Percentiles rank a stretch among this genome's conserved stretches.
Evolutionary conservation across 331 rosid genomes (phyloP).

Genomic region (Ulmus americana): DNA sequence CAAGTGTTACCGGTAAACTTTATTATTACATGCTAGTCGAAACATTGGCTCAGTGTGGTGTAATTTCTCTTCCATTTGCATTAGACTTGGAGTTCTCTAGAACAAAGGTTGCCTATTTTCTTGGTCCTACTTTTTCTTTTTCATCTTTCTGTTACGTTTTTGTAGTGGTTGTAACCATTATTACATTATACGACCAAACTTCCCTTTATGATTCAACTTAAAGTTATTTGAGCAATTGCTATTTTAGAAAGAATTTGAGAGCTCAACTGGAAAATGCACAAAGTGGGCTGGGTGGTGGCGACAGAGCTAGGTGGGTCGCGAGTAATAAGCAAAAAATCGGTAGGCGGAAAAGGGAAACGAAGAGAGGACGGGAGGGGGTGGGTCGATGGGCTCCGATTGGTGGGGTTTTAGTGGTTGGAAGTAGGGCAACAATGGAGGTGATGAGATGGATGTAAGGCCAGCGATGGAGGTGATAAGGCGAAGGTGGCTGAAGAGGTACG

Average conservation of each 20-base stretch:
- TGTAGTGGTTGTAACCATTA: conserved; percentile 4
- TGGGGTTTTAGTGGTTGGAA: too few species aligned
- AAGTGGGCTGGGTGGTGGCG: too few species aligned
- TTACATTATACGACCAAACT: conserved; percentile 12
- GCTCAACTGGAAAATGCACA: too few species aligned
- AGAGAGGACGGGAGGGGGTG: too few species aligned
- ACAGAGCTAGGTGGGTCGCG: too few species aligned
- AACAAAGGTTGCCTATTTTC: conserved; percentile 33
- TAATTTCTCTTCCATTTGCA: conserved; percentile 65
- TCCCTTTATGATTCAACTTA: conserved; percentile 54
- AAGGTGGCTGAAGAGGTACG: too few species aligned
- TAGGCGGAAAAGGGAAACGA: too few species aligned
- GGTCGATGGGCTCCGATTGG: too few species aligned
- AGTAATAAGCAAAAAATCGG: too few species aligned
- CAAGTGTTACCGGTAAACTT: neutral
- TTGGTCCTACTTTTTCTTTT: conserved; percentile 7
- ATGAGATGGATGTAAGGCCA: too few species aligned
- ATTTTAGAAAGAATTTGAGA: conserved; percentile 35
- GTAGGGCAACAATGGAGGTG: too few species aligned
- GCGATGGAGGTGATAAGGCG: too few species aligned
- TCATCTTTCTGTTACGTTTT: conserved; percentile 3
- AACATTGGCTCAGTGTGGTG: conserved; percentile 98
- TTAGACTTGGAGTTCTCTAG: conserved; percentile 52
- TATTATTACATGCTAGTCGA: conserved; percentile 60
- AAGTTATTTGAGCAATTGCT: conserved; percentile 96